A percentile compares a stretch with the other conserved stretches of the same genome.
phyloP scores from a whole-genome alignment of 257 asterid species.

The Craterostigma plantagineum region DNA sequence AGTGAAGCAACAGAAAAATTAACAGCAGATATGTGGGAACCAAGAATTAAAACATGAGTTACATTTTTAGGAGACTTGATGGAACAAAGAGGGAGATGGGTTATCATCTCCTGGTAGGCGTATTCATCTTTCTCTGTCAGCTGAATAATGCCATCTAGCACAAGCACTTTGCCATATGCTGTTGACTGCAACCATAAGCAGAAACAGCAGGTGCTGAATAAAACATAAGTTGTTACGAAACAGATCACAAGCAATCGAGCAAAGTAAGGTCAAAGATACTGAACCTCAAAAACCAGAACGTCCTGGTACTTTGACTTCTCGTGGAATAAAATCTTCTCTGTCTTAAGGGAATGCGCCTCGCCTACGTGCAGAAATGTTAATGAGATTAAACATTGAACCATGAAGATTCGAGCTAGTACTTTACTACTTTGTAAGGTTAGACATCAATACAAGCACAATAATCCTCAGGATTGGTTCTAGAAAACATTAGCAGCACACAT shows the following conservation, averaged over 20 bases:
- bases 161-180: conserved; percentile 82
- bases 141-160: conserved; percentile 92
- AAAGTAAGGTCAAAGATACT: conserved; percentile 11
- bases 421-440: not conserved
- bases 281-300: conserved; percentile 88
- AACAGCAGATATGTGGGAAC: not conserved
- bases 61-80: conserved; percentile 69
- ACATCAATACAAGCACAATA: not conserved
- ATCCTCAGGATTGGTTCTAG: not conserved
- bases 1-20: not conserved
- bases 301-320: conserved; percentile 81
- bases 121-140: conserved; percentile 98
- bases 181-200: conserved; percentile 33
- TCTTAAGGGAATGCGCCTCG: conserved; percentile 86
- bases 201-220: not conserved
- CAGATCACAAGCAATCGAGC: not conserved
- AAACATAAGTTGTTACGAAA: conserved; percentile 3
- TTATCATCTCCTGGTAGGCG: conserved; percentile 97
- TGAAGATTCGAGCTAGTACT: not conserved
- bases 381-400: not conserved
- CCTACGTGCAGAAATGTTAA: conserved; percentile 23
- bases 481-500: too few relatives aligned
- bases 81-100: conserved; percentile 95
- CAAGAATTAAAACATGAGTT: conserved; percentile 9
- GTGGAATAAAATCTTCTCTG: conserved; percentile 55